phyloP scores from a whole-genome alignment of 169 alveolate species.

The Perkinsus chesapeaki region DNA sequence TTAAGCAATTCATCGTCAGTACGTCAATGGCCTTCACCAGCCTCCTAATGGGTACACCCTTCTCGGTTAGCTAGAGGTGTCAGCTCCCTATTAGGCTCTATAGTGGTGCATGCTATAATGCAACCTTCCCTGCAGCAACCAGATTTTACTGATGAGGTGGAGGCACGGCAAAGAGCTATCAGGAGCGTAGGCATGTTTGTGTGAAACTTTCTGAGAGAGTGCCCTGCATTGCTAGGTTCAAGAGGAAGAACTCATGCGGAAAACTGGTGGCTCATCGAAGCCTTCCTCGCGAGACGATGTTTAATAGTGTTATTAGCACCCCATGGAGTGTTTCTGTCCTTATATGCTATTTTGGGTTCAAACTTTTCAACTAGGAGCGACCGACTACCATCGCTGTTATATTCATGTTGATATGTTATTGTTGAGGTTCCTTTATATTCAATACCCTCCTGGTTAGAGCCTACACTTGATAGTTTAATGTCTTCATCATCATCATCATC shows the following conservation, averaged over 20 bases:
- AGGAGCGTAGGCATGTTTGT: neutral
- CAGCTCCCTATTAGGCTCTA: neutral
- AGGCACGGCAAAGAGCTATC: neutral
- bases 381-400: too few species aligned
- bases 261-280: neutral
- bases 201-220: neutral
- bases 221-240: neutral
- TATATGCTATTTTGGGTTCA: too few species aligned
- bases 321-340: too few species aligned
- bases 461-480: too few species aligned
- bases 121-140: constrained; percentile 1
- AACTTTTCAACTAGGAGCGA: too few species aligned
- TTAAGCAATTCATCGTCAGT: neutral
- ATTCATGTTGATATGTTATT: too few species aligned
- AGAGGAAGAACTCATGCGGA: neutral
- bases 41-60: neutral
- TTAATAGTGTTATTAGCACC: too few species aligned
- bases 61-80: neutral
- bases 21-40: neutral
- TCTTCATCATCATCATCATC: neutral
- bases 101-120: neutral
- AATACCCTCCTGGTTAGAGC: too few species aligned
- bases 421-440: too few species aligned
- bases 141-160: neutral
- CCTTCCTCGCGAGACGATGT: neutral